These are phyloP conservation scores for Globisporangium yorkense DNA, from an alignment of 352 stramenopile species.

Conservation along the genomic window DNA sequence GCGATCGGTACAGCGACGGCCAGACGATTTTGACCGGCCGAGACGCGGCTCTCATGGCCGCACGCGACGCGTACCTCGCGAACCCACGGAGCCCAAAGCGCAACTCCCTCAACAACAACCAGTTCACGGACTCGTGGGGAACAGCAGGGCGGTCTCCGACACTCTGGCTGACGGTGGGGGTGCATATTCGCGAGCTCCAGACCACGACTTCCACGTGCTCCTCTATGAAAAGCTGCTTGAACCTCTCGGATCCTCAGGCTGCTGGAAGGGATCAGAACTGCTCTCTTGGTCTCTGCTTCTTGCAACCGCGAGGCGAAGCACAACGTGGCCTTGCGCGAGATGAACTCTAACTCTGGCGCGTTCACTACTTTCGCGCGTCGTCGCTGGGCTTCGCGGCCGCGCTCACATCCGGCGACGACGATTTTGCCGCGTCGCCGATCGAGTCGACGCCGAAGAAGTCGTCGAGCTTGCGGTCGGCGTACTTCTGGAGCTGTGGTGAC, in stretches of 20 bases:
- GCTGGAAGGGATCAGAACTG: too few species aligned
- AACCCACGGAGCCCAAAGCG: conserved; percentile 8
- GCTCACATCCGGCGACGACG: background rate
- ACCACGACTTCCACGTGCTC: too few species aligned
- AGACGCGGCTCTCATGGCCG: conserved; percentile 22
- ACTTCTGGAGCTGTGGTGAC: conserved; percentile 48
- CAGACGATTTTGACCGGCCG: conserved; percentile 38
- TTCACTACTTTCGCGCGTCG: background rate
- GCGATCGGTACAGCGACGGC: conserved; percentile 46
- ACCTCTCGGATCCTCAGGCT: too few species aligned
- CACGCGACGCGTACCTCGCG: conserved; percentile 25
- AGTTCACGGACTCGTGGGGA: background rate
- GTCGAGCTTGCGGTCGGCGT: conserved; percentile 77
- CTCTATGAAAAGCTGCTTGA: too few species aligned
- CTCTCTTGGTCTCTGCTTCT: too few species aligned
- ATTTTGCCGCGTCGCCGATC: conserved; percentile 22
- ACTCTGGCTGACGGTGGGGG: too few species aligned
- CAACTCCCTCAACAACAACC: conserved; percentile 15
- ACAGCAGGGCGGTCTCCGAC: too few species aligned
- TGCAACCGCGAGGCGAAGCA: too few species aligned
- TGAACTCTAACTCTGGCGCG: too few species aligned
- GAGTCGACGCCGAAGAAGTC: conserved; percentile 83
- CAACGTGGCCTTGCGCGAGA: too few species aligned
- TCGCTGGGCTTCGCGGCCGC: background rate
- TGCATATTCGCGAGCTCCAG: too few species aligned